Percentiles rank a stretch among this genome's conserved stretches.
Conservation (phyloP, 352 stramenopile genomes). For the Pythium aquatile region DNA sequence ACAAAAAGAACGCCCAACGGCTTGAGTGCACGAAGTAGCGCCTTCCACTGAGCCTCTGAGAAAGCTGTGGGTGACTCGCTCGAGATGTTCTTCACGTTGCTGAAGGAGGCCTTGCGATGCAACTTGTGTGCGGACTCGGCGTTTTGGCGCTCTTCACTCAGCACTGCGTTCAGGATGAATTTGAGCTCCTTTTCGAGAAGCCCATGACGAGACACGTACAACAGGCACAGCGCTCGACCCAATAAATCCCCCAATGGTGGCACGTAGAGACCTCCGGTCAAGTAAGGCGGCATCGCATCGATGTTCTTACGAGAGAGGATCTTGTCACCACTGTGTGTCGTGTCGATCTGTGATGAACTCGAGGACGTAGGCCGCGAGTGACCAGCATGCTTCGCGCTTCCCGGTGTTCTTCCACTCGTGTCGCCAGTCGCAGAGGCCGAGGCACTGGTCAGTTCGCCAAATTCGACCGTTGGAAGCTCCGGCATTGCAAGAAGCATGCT, state of each 20-base stretch:
- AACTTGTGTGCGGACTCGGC: constrained; percentile 18
- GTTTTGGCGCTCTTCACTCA: constrained; percentile 38
- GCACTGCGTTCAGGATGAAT: constrained; percentile 65
- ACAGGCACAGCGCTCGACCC: constrained; percentile 71
- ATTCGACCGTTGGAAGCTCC: neutral
- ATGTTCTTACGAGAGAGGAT: constrained; percentile 18
- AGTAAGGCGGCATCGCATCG: constrained; percentile 41
- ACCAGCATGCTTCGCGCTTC: no score
- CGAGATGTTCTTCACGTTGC: constrained; percentile 29
- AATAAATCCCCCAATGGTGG: constrained; percentile 66
- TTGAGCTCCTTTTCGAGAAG: constrained; percentile 86
- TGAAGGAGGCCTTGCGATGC: constrained; percentile 34
- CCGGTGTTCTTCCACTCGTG: neutral
- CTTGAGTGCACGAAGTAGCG: constrained; percentile 66
- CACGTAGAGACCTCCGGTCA: constrained; percentile 59
- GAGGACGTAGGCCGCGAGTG: constrained; percentile 5
- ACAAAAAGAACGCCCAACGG: constrained; percentile 77
- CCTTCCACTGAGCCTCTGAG: constrained; percentile 66
- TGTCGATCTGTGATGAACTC: neutral
- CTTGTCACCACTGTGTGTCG: constrained; percentile 16
- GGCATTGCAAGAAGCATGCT: constrained; percentile 3
- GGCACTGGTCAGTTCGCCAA: neutral
- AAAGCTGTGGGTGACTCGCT: constrained; percentile 44
- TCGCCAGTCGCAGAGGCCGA: neutral
- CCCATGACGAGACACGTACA: constrained; percentile 90